phyloP scores from a whole-genome alignment of 345 rosid genomes.

The Populus tremula region DNA sequence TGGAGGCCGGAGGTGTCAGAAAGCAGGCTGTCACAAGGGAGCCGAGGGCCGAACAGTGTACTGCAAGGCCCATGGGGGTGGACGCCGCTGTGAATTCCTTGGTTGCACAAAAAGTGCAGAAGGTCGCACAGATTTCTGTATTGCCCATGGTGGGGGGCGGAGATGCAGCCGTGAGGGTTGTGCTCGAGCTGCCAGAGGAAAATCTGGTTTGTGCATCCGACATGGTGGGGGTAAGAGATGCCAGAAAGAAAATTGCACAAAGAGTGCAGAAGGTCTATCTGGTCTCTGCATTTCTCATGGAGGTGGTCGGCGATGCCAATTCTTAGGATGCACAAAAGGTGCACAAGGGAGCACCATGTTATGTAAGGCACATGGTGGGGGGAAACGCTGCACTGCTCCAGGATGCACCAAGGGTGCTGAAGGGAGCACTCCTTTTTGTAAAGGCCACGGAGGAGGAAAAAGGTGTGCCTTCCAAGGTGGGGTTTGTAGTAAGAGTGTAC shows the following conservation, averaged over 20 bases:
- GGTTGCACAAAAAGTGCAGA: conserved; percentile 99
- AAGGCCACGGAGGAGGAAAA: conserved; percentile 98
- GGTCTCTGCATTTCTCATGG: conserved; percentile 97
- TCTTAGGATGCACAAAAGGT: conserved; percentile 77
- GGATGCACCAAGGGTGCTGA: conserved; percentile 97
- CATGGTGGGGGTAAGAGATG: conserved; percentile 99
- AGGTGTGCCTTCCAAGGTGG: conserved; percentile 82
- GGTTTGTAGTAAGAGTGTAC: conserved; percentile 88
- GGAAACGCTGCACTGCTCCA: conserved; percentile 71
- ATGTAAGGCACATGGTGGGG: conserved; percentile 99
- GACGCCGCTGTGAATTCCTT: conserved; percentile 86
- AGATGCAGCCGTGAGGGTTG: conserved; percentile 84
- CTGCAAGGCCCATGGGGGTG: conserved; percentile 99
- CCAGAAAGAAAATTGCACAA: conserved; percentile 79
- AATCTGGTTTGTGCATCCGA: conserved; percentile 89
- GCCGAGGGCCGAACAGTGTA: conserved; percentile 97
- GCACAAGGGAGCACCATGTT: conserved; percentile 99
- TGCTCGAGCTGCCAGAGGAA: conserved; percentile 91
- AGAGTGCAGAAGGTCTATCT: conserved; percentile 94
- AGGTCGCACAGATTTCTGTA: conserved; percentile 92
- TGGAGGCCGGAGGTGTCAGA: conserved; percentile 94
- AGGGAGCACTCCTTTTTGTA: conserved; percentile 95
- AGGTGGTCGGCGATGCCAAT: conserved; percentile 91
- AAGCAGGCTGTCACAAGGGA: conserved; percentile 85
- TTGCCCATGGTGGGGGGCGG: conserved; percentile 96